A percentile compares a stretch with the other conserved stretches of the same genome.
Evolutionary conservation across 306 rosid genomes (phyloP).

Genomic region (Geum urbanum): DNA sequence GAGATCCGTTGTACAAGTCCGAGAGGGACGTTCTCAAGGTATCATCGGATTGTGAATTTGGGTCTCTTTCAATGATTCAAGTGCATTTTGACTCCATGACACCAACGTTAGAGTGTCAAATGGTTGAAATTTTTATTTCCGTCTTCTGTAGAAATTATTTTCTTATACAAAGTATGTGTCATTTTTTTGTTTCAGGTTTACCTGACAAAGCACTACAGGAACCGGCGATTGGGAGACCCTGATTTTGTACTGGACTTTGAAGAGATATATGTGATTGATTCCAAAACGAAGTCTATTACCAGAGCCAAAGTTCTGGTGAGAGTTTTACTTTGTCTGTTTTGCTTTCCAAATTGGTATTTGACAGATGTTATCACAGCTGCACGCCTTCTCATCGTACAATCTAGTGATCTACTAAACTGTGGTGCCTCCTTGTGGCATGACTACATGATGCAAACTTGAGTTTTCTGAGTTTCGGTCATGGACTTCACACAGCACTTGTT

Average conservation of each 20-base stretch:
- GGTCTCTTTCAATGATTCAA: not conserved
- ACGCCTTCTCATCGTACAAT: not conserved
- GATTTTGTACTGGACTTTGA: slow-evolving; percentile 91
- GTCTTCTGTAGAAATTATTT: not conserved
- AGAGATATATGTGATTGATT: slow-evolving; percentile 84
- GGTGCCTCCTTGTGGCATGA: not conserved
- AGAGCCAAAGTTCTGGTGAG: slow-evolving; percentile 87
- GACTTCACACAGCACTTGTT: not conserved
- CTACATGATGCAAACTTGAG: not conserved
- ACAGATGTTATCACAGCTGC: not conserved
- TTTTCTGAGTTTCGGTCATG: not conserved
- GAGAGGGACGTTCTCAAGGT: slow-evolving; percentile 81
- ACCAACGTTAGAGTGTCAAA: not conserved
- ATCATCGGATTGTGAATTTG: slow-evolving; percentile 1
- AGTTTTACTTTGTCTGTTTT: not conserved
- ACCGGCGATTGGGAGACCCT: slow-evolving; percentile 65
- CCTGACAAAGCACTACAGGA: slow-evolving; percentile 87
- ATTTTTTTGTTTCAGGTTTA: slow-evolving; percentile 52
- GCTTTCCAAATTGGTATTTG: not conserved
- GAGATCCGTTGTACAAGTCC: slow-evolving; percentile 82
- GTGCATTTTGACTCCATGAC: not conserved
- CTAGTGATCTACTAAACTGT: not conserved
- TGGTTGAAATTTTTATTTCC: not conserved
- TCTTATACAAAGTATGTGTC: not conserved
- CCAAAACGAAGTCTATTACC: slow-evolving; percentile 80